These are phyloP conservation scores for Yamadazyma tumulicola DNA, from an alignment of 805 yeast species.

Conservation along the genomic window DNA sequence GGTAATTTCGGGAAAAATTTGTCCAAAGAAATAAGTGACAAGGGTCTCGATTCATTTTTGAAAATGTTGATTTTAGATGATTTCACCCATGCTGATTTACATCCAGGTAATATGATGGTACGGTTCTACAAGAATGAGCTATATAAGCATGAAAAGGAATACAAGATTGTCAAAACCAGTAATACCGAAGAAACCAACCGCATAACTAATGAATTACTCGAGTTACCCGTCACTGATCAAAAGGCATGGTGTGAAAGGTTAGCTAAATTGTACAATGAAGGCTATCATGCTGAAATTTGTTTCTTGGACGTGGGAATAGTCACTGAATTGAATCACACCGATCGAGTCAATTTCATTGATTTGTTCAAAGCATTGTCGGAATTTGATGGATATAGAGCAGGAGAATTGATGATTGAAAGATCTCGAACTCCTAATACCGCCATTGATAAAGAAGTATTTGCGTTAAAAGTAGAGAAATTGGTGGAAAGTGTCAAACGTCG, in stretches of 20 bases:
- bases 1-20: conserved; percentile 46
- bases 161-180: conserved; percentile 38
- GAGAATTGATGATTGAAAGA: conserved; percentile 92
- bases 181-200: conserved; percentile 46
- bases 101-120: conserved; percentile 91
- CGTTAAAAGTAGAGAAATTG: conserved; percentile 78
- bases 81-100: conserved; percentile 94
- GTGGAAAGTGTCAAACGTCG: conserved; percentile 78
- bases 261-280: conserved; percentile 44
- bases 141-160: conserved; percentile 40
- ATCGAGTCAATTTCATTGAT: conserved; percentile 83
- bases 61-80: conserved; percentile 92
- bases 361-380: conserved; percentile 83
- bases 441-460: conserved; percentile 77
- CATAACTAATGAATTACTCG: conserved; percentile 39
- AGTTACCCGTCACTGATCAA: conserved; percentile 23
- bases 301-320: conserved; percentile 92
- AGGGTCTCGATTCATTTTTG: conserved; percentile 85
- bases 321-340: conserved; percentile 76
- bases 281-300: conserved; percentile 81
- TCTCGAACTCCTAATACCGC: conserved; percentile 95
- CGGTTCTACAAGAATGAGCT: conserved; percentile 55
- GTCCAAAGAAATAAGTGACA: conserved; percentile 69
- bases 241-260: conserved; percentile 48
- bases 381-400: conserved; percentile 93